A percentile compares a stretch with the other conserved stretches of the same genome.
phyloP scores from a whole-genome alignment of 495 filamentous ascomycete species.

The Staphylotrichum tortipilum region DNA sequence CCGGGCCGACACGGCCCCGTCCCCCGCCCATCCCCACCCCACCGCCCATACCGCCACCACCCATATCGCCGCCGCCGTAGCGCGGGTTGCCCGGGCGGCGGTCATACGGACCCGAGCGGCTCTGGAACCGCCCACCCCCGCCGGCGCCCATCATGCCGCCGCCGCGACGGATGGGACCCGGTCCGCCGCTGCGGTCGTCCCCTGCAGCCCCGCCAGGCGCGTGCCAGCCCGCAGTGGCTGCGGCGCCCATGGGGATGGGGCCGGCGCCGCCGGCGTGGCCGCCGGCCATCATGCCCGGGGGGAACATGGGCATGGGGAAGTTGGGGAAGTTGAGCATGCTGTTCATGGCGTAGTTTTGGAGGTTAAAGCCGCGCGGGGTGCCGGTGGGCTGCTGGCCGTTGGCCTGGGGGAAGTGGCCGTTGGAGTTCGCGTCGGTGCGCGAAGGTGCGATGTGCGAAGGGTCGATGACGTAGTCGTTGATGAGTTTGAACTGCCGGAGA shows the following conservation, averaged over 20 bases:
- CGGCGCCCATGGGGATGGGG: slow-evolving; percentile 31
- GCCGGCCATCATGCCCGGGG: slow-evolving; percentile 47
- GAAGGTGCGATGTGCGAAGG: slow-evolving; percentile 88
- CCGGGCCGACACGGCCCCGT: slow-evolving; percentile 39
- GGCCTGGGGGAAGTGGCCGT: slow-evolving; percentile 82
- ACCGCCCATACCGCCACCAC: too few relatives aligned
- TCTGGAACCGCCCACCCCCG: slow-evolving; percentile 34
- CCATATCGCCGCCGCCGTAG: slow-evolving; percentile 22
- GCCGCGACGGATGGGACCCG: slow-evolving; percentile 40
- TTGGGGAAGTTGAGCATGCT: slow-evolving; percentile 48
- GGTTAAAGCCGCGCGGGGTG: slow-evolving; percentile 84
- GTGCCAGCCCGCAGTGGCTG: slow-evolving; percentile 41
- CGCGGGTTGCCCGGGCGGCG: slow-evolving; percentile 39
- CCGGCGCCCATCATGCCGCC: slow-evolving; percentile 31
- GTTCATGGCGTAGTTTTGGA: slow-evolving; percentile 53
- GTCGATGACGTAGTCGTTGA: slow-evolving; percentile 90
- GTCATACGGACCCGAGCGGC: slow-evolving; percentile 42
- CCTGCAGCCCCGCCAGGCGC: slow-evolving; percentile 24
- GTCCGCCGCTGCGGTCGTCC: slow-evolving; percentile 34
- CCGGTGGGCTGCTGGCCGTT: slow-evolving; percentile 66
- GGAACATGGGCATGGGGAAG: slow-evolving; percentile 40
- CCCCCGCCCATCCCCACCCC: slow-evolving; percentile 24
- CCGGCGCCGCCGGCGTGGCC: slow-evolving; percentile 33
- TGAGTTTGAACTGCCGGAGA: slow-evolving; percentile 75
- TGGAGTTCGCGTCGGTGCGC: slow-evolving; percentile 91